phyloP scores from a whole-genome alignment of 306 rosid genomes.

The Sophora flavescens region DNA sequence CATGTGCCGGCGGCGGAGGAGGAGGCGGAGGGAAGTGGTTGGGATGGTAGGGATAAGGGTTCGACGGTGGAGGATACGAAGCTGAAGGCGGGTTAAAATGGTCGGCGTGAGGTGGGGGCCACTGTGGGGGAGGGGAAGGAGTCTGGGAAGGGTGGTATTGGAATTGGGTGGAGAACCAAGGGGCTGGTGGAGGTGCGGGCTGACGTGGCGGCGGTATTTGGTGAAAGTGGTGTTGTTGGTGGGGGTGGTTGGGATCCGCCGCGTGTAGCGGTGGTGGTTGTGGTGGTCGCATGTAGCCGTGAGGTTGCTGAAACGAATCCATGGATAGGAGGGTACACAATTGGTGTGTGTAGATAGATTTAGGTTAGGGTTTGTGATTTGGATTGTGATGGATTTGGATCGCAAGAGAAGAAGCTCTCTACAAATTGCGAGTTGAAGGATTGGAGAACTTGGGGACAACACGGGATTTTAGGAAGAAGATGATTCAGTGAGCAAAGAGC shows the following conservation, averaged over 20 bases:
- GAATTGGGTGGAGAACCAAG: conserved; percentile 78
- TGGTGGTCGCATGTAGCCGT: conserved; percentile 62
- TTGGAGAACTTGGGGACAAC: neutral
- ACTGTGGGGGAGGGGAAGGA: conserved; percentile 79
- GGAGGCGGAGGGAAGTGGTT: conserved; percentile 68
- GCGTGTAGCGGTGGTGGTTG: conserved; percentile 65
- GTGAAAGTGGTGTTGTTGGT: conserved; percentile 62
- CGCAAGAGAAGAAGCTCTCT: neutral
- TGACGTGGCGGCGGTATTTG: conserved; percentile 55
- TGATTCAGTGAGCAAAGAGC: too few relatives aligned
- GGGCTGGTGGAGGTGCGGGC: conserved; percentile 33
- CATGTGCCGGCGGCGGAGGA: conserved; percentile 52
- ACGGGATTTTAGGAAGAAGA: too few relatives aligned
- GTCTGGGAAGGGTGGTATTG: conserved; percentile 79
- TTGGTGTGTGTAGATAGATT: neutral
- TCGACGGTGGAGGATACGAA: conserved; percentile 56
- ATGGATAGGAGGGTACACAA: conserved; percentile 28
- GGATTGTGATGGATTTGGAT: too few relatives aligned
- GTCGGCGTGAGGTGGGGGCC: conserved; percentile 65
- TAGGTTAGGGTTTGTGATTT: too few relatives aligned
- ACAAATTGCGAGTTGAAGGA: neutral
- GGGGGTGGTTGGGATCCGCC: conserved; percentile 72
- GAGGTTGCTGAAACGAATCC: conserved; percentile 81
- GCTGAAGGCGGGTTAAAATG: conserved; percentile 50
- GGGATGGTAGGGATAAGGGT: conserved; percentile 68